phyloP scores from a whole-genome alignment of 805 yeast genomes.

The Metschnikowia kunwiensis region DNA sequence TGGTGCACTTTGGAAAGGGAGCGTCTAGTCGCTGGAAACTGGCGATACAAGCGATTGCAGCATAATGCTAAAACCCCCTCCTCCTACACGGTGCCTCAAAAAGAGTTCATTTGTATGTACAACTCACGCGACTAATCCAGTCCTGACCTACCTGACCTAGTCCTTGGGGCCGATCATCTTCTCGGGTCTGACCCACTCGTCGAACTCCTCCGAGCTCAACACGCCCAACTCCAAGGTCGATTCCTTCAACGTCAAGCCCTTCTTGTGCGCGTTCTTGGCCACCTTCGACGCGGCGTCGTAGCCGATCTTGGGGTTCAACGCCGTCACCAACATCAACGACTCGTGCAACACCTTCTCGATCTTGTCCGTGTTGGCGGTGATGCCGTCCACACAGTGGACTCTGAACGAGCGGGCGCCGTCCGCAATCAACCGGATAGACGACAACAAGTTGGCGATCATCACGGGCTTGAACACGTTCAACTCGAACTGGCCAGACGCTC shows the following conservation, averaged over 20 bases:
- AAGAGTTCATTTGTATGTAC: neutral
- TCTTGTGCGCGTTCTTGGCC: slow-evolving; percentile 98
- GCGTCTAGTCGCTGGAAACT: no score
- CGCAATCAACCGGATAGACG: slow-evolving; percentile 82
- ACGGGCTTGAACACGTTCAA: slow-evolving; percentile 98
- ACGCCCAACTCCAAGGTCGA: slow-evolving; percentile 90
- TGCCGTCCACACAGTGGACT: slow-evolving; percentile 92
- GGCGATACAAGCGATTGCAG: no score
- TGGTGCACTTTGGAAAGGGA: no score
- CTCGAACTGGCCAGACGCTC: slow-evolving; percentile 98
- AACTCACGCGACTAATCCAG: no score
- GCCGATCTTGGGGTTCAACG: slow-evolving; percentile 97
- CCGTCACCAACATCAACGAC: slow-evolving; percentile 97
- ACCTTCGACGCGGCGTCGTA: slow-evolving; percentile 96
- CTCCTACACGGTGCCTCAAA: no score
- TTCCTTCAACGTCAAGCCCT: slow-evolving; percentile 93
- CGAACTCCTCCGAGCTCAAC: slow-evolving; percentile 80
- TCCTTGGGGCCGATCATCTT: slow-evolving; percentile 93
- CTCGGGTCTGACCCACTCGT: slow-evolving; percentile 97
- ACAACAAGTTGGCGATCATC: slow-evolving; percentile 83
- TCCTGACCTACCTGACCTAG: no score
- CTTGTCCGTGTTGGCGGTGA: slow-evolving; percentile 81
- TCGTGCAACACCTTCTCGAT: slow-evolving; percentile 86
- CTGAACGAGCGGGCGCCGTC: slow-evolving; percentile 91
- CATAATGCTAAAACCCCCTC: no score